Evolutionary conservation across 257 asterid species (phyloP).

Genomic region (Nicotiana knightiana): DNA sequence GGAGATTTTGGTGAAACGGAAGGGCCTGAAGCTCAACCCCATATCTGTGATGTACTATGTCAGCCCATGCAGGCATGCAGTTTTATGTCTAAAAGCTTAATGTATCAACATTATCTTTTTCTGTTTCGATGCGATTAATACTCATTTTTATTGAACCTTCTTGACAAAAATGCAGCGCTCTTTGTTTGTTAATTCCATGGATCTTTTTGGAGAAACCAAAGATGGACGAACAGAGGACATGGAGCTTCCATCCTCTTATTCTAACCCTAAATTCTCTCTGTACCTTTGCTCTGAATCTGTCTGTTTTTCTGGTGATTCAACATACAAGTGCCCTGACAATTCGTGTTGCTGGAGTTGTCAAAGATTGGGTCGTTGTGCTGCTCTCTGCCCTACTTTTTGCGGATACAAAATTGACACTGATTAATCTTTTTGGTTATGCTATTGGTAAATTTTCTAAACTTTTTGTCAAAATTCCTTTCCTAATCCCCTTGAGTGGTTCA

Average conservation of each 20-base stretch:
- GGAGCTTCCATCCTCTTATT: conserved; percentile 70
- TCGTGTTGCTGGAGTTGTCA: conserved; percentile 98
- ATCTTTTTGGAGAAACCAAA: conserved; percentile 85
- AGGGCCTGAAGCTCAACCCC: conserved; percentile 89
- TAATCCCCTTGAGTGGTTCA: background rate
- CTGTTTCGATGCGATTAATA: background rate
- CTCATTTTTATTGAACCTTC: conserved; percentile 2
- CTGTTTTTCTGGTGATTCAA: conserved; percentile 93
- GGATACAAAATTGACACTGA: conserved; percentile 74
- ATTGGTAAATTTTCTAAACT: conserved; percentile 45
- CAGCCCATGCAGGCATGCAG: conserved; percentile 95
- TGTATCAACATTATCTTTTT: background rate
- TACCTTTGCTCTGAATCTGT: conserved; percentile 92
- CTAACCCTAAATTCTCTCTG: conserved; percentile 75
- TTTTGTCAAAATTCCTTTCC: background rate
- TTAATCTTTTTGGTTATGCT: conserved; percentile 88
- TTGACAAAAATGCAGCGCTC: conserved; percentile 56
- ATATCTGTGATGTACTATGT: conserved; percentile 95
- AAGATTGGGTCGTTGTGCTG: conserved; percentile 97
- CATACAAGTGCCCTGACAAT: conserved; percentile 97
- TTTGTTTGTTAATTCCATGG: conserved; percentile 95
- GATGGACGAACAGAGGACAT: conserved; percentile 70
- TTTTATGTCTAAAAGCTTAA: conserved; percentile 1
- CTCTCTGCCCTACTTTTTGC: conserved; percentile 90
- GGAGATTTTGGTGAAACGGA: conserved; percentile 91